Conservation (phyloP, 352 stramenopile genomes). For the Phytophthora meadii region DNA sequence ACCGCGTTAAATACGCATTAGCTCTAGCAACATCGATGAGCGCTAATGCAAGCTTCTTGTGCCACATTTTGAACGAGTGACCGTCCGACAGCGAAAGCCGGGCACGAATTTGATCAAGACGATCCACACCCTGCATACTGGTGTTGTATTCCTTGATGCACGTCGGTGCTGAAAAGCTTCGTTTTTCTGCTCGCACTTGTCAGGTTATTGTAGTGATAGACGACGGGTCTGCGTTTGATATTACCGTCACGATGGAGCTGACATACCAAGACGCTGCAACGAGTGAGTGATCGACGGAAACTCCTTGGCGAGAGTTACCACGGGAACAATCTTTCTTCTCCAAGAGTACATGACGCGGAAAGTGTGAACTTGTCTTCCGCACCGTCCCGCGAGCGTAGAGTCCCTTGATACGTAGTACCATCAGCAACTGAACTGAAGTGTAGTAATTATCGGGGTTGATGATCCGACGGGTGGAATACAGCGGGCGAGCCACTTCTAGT, state of each 20-base stretch:
- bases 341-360: too few relatives aligned
- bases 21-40: slow-evolving; percentile 29
- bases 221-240: slow-evolving; percentile 35
- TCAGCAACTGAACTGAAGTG: too few relatives aligned
- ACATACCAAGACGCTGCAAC: slow-evolving; percentile 33
- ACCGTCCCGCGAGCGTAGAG: too few relatives aligned
- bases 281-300: slow-evolving; percentile 22
- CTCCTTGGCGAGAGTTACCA: slow-evolving; percentile 15
- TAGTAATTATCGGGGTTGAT: too few relatives aligned
- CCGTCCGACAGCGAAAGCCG: slow-evolving; percentile 36
- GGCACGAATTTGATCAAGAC: slow-evolving; percentile 28
- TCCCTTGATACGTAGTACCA: too few relatives aligned
- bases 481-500: too few relatives aligned
- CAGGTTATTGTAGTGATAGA: not conserved
- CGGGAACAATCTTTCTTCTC: not conserved
- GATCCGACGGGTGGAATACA: too few relatives aligned
- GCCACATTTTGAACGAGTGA: slow-evolving; percentile 41
- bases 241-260: slow-evolving; percentile 28
- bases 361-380: too few relatives aligned
- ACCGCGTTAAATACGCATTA: slow-evolving; percentile 28
- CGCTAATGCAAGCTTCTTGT: slow-evolving; percentile 35
- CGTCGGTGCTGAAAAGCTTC: too few relatives aligned
- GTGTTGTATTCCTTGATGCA: too few relatives aligned
- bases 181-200: too few relatives aligned
- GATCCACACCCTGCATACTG: not conserved